Conservation (phyloP, 805 yeast species). For the Candida verbasci region DNA sequence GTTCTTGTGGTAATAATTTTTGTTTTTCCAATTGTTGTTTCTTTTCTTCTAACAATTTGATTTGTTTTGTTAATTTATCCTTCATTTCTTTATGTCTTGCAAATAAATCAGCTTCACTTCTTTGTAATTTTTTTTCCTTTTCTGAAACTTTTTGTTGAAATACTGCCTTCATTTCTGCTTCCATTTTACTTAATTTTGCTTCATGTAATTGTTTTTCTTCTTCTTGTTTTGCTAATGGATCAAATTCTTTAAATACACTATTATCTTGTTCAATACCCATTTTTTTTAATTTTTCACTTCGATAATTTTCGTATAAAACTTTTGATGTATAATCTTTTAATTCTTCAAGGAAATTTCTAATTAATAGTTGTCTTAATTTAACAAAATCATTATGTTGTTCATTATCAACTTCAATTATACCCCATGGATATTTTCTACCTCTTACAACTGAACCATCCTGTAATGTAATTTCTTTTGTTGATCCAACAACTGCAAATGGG, state of each 20-base stretch:
- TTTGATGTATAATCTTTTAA: constrained; percentile 80
- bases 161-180: constrained; percentile 92
- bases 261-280: constrained; percentile 93
- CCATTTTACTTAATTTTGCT: constrained; percentile 90
- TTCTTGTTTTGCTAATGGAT: constrained; percentile 86
- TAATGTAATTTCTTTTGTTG: constrained; percentile 64
- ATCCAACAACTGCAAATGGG: constrained; percentile 95
- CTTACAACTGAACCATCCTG: constrained; percentile 77
- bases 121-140: constrained; percentile 95
- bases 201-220: constrained; percentile 92
- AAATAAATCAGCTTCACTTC: constrained; percentile 94
- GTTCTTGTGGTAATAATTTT: constrained; percentile 49
- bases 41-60: constrained; percentile 86
- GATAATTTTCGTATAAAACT: constrained; percentile 78
- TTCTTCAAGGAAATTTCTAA: constrained; percentile 91
- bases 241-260: constrained; percentile 89
- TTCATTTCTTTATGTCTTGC: constrained; percentile 96
- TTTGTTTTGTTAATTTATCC: constrained; percentile 84
- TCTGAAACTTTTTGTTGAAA: constrained; percentile 95
- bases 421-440: constrained; percentile 97
- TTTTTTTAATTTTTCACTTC: constrained; percentile 72
- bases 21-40: constrained; percentile 70
- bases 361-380: constrained; percentile 79
- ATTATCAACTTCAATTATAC: constrained; percentile 90
- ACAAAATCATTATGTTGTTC: constrained; percentile 91